These are phyloP conservation scores for Aspergillus funiculosus DNA, from an alignment of 495 filamentous ascomycete genomes.

Conservation along the genomic window DNA sequence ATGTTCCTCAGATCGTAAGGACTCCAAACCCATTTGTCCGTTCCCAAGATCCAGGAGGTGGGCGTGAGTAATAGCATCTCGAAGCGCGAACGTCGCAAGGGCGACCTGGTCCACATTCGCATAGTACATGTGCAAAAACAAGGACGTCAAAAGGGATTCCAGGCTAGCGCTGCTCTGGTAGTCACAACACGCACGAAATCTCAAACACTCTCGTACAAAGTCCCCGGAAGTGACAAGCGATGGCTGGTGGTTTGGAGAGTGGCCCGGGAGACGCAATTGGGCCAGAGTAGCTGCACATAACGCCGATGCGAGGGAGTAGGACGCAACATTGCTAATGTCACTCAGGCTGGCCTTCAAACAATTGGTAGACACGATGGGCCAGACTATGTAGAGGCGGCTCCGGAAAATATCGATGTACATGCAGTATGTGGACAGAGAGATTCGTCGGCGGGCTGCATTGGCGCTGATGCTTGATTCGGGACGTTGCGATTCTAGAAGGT, in stretches of 20 bases:
- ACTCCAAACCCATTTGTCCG: background rate
- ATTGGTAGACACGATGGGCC: conserved; percentile 13
- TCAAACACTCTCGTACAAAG: conserved; percentile 10
- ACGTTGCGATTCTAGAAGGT: background rate
- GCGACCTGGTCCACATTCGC: conserved; percentile 10
- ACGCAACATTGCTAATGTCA: background rate
- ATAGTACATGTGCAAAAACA: conserved; percentile 14
- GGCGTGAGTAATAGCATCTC: conserved; percentile 8
- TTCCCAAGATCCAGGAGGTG: conserved; percentile 8
- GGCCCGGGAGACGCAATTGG: conserved; percentile 6
- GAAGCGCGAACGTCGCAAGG: conserved; percentile 7
- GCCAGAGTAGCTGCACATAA: conserved; percentile 12
- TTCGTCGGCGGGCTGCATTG: background rate
- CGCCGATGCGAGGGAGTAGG: conserved; percentile 7
- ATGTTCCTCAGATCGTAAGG: background rate
- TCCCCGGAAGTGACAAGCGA: background rate
- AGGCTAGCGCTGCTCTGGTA: background rate
- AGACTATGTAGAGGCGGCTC: conserved; percentile 10
- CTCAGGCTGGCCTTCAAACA: conserved; percentile 1
- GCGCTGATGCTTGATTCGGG: background rate
- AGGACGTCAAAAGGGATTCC: conserved; percentile 10
- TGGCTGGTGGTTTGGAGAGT: background rate
- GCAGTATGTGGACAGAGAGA: conserved; percentile 10
- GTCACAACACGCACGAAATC: conserved; percentile 3
- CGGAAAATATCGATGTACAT: conserved; percentile 13